A percentile compares a stretch with the other conserved stretches of the same genome.
Conservation (phyloP, 352 stramenopile genomes). For the Phytophthora cactorum region DNA sequence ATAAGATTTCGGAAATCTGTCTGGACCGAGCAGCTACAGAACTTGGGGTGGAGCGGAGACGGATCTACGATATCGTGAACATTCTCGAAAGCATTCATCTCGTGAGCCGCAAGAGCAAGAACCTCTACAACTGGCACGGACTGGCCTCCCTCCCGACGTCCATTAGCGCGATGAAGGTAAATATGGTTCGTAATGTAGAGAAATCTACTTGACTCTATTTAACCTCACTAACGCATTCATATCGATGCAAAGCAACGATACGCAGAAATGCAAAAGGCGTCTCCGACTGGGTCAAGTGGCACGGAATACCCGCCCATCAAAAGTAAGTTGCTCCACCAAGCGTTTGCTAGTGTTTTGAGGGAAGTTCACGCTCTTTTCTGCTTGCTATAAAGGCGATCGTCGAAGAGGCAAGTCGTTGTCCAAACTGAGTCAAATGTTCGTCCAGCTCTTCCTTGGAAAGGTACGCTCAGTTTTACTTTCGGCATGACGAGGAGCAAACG, state of each 20-base stretch:
- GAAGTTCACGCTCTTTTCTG: constrained; percentile 2
- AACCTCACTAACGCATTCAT: too few species aligned
- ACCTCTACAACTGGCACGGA: constrained; percentile 94
- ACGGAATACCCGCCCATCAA: constrained; percentile 65
- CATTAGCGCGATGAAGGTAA: constrained; percentile 79
- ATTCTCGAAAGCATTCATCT: constrained; percentile 97
- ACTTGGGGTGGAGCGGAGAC: constrained; percentile 90
- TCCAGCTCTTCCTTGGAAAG: constrained; percentile 95
- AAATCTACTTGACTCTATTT: too few species aligned
- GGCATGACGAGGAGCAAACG: background rate
- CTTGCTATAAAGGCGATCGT: constrained; percentile 44
- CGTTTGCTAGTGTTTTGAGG: background rate
- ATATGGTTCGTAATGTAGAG: background rate
- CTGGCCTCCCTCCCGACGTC: constrained; percentile 67
- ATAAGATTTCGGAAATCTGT: constrained; percentile 79
- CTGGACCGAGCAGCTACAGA: constrained; percentile 70
- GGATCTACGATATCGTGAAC: constrained; percentile 99
- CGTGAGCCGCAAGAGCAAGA: constrained; percentile 96
- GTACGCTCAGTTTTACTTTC: constrained; percentile 32
- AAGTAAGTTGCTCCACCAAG: constrained; percentile 38
- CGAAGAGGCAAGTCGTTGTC: constrained; percentile 89
- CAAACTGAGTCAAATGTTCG: constrained; percentile 94
- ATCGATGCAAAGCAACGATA: constrained; percentile 43
- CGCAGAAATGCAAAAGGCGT: constrained; percentile 46
- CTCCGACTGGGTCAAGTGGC: constrained; percentile 21